Evolutionary conservation across 768 basidiomycete species (phyloP), one percentile per base, ranked within the genome.

Genomic region (Leccinum arenicola): DNA sequence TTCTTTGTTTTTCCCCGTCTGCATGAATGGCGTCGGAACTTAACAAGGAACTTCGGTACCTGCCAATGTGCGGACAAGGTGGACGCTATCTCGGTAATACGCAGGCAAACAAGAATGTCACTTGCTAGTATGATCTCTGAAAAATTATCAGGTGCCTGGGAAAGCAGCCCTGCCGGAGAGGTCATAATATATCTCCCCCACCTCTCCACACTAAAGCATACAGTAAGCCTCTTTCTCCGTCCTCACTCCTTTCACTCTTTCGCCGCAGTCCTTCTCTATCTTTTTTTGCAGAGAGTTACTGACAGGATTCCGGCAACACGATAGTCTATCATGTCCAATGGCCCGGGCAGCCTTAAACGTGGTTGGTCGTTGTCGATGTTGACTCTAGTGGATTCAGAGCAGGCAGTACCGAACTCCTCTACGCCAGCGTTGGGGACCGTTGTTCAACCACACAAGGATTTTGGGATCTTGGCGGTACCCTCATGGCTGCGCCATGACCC

Each of bases 401-500:
- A 57, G n/a, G 38, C 47, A 38, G 14, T 25, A 21, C 4, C 35
- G 12, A 40, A 21, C 19, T 25, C 50, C 11, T 43, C 31, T 33
- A 36, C 60, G 29, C 55, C 25, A 9, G 10, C 35, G 3, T n/a
- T 52, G 51, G 43, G 52, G 6, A 23, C 50, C 4, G 15, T 6
- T 6, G 9, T 25, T 29, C 10, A 1, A 5, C 45, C 23, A 17
- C 68, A 25, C 29, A 29, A 29, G 29, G 29, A 29, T 29, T 29
- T 29, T 29, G 29, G 29, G 29, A 29, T 29, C 29, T 69, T 85
- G 45, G 77, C 75, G 4, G 78, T 84, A 6, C 83, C 83, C 0
- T 69, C 63, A 47, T 64, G 68, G 40, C 67, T 80, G 7, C 76
- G 76, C 12, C 74, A 80, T 63, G 74, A 78, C 63, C 73, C 77